phyloP scores from a whole-genome alignment of 2,329 filamentous ascomycete species.

The Diaporthe aspalathi region DNA sequence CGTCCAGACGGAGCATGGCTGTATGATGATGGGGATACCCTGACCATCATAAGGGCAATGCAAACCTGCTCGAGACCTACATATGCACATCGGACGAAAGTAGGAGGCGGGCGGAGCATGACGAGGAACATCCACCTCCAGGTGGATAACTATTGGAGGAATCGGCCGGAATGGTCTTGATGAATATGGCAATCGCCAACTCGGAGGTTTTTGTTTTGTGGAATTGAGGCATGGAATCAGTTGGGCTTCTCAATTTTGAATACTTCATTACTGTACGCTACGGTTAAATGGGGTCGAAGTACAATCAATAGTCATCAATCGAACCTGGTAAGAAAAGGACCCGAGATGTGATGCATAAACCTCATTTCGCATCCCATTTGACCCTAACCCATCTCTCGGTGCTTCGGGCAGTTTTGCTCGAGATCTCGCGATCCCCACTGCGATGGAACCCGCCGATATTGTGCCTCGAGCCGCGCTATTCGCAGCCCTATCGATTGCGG shows the following conservation, averaged over 20 bases:
- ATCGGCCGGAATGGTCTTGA: neutral
- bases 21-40: neutral
- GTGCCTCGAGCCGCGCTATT: constrained; percentile 14
- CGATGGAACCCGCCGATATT: neutral
- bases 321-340: no score
- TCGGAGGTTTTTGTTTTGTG: no score
- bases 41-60: neutral
- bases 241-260: neutral
- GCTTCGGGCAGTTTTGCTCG: neutral
- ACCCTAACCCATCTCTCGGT: constrained; percentile 11
- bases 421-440: constrained; percentile 16
- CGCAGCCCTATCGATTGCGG: constrained; percentile 8
- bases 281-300: no score
- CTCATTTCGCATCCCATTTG: neutral
- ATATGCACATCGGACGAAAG: neutral
- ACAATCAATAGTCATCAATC: no score
- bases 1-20: neutral
- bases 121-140: neutral
- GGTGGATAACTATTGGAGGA: neutral
- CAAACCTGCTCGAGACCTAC: neutral
- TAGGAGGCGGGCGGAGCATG: neutral
- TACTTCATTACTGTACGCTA: no score
- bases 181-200: no score
- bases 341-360: neutral
- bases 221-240: neutral